Evolutionary conservation across 2,329 filamentous ascomycete genomes (phyloP), one percentile per base, ranked within the genome.

Genomic region (Aspergillus ochraceoroseus): DNA sequence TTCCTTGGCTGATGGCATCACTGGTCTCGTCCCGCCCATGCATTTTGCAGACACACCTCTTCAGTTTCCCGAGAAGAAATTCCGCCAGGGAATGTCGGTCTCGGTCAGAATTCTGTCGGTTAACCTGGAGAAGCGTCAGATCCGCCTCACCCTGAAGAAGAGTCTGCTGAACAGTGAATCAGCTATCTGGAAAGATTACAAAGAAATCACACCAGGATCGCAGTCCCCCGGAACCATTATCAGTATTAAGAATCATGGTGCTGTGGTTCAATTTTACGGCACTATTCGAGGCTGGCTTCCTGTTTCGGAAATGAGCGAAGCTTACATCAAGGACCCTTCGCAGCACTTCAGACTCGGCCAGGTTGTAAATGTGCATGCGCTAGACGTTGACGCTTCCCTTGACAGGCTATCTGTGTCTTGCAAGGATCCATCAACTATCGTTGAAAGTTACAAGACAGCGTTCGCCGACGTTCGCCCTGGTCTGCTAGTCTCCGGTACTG

Each of bases 291-390:
- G 85, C 6, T 98, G 94, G 70, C 74, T 98, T 39, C 92, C 92
- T 2, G 82, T 94, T 0, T 86, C 86, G 1, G 90, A 98, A 66
- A 98, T 98, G 92, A 96, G 92, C 61, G 92, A 98, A 62, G 88
- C 89, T 7, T 95, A 84, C 59, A 95, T 98, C 56, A 79, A 84
- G 52, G 85, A 95, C 57, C 88, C 92, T 3, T 79, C 78, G 31
- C 82, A 94, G 57, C 89, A 96, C 65, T 98, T 98, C 70, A 81
- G 83, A 23, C 68, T 81, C 29, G 94, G 92, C 0, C 92, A 98
- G 62, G 90, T 94, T 1, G 83, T 98, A 51, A 94, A 80, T 56
- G 85, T 95, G 13, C 86, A 90, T 56, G 80, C 94, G n/a, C 66
- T 95, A 22, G 85, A 83, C 34, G 80, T 95, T 34, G 81, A 94